These are phyloP conservation scores for Lachnellula subtilissima DNA, from an alignment of 2,329 filamentous ascomycete species.

Conservation along the genomic window DNA sequence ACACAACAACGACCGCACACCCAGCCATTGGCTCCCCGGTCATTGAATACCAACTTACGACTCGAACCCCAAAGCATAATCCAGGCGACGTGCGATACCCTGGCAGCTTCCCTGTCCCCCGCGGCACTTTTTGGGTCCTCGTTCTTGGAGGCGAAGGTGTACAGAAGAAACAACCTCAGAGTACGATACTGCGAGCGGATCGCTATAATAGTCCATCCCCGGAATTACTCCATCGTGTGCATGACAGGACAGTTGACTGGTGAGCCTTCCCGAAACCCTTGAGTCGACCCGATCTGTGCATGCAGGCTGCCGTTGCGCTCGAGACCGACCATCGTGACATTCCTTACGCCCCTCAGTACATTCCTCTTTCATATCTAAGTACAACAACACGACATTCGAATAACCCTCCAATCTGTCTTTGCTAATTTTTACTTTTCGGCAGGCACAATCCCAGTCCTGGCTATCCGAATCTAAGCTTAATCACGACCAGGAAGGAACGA, in stretches of 20 bases:
- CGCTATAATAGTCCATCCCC: constrained; percentile 16
- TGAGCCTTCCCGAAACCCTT: constrained; percentile 22
- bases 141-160: constrained; percentile 5
- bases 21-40: constrained; percentile 13
- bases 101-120: neutral
- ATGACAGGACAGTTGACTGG: constrained; percentile 19
- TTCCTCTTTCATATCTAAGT: constrained; percentile 18
- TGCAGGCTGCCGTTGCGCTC: constrained; percentile 19
- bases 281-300: constrained; percentile 21
- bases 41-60: neutral
- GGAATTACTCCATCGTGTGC: constrained; percentile 19
- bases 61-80: constrained; percentile 11
- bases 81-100: neutral
- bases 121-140: neutral
- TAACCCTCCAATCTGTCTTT: constrained; percentile 5
- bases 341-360: constrained; percentile 21
- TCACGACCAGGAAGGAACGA: constrained; percentile 7
- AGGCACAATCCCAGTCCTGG: constrained; percentile 6
- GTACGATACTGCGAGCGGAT: constrained; percentile 5
- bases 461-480: neutral
- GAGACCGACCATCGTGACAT: constrained; percentile 18
- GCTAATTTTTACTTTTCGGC: constrained; percentile 11
- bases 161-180: neutral
- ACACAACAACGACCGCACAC: constrained; percentile 18
- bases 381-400: constrained; percentile 12